These are phyloP conservation scores for Colletotrichum plurivorum DNA, from an alignment of 2,329 filamentous ascomycete species.

Conservation along the genomic window DNA sequence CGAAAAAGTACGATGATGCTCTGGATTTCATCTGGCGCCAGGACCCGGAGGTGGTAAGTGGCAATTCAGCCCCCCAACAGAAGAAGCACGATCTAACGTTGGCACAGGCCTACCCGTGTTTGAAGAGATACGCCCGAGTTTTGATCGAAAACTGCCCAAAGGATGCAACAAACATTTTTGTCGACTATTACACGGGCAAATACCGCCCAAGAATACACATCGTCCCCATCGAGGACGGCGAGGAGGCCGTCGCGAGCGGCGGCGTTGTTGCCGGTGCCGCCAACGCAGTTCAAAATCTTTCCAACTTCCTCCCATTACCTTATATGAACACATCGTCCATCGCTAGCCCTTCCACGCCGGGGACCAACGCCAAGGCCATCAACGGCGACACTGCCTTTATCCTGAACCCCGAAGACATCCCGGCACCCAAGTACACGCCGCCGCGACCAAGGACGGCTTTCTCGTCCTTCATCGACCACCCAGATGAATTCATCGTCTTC, in stretches of 20 bases:
- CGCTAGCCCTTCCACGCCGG: conserved; percentile 66
- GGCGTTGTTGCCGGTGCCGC: conserved; percentile 71
- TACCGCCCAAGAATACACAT: conserved; percentile 81
- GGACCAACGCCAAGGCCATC: conserved; percentile 64
- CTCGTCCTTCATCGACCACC: conserved; percentile 95
- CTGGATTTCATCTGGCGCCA: conserved; percentile 92
- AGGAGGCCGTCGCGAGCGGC: conserved; percentile 54
- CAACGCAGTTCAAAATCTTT: conserved; percentile 87
- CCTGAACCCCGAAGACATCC: conserved; percentile 62
- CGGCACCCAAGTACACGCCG: conserved; percentile 75
- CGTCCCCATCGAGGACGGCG: conserved; percentile 50
- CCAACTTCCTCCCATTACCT: conserved; percentile 85
- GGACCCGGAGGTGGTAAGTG: conserved; percentile 80
- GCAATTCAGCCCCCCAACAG: not conserved
- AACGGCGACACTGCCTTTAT: conserved; percentile 63
- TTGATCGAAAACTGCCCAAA: conserved; percentile 88
- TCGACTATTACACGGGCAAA: conserved; percentile 92
- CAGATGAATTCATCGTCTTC: conserved; percentile 92
- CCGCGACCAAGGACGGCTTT: conserved; percentile 92
- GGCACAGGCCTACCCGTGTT: conserved; percentile 81
- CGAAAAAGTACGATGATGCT: conserved; percentile 89
- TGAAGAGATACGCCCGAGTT: conserved; percentile 96
- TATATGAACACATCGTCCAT: conserved; percentile 81
- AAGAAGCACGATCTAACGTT: conserved; percentile 48
- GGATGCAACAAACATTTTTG: conserved; percentile 88